Conservation (phyloP, 2,329 filamentous ascomycete genomes). For the Pseudocercospora musae region DNA sequence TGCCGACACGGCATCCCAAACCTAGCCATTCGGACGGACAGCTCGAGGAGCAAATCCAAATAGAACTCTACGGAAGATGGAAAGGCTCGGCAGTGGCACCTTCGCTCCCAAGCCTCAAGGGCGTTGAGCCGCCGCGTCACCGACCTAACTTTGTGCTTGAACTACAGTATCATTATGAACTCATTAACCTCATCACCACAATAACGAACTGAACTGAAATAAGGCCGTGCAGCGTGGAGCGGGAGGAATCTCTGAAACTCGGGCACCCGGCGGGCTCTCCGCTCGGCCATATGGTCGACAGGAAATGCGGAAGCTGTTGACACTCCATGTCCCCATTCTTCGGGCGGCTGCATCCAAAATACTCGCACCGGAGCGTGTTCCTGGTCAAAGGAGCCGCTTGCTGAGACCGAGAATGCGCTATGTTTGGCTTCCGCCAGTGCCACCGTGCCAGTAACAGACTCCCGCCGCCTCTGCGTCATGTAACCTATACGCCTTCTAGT, state of each 20-base stretch:
- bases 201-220: too few species aligned
- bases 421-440: not conserved
- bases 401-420: not conserved
- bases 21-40: not conserved
- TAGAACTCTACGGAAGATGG: too few species aligned
- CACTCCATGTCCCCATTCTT: not conserved
- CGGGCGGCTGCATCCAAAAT: not conserved
- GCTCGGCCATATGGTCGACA: not conserved
- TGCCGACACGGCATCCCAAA: not conserved
- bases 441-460: not conserved
- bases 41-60: not conserved
- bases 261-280: not conserved
- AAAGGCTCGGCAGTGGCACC: too few species aligned
- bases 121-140: not conserved
- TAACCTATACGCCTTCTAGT: slow-evolving; percentile 3
- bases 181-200: not conserved
- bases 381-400: not conserved
- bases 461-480: slow-evolving; percentile 1
- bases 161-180: too few species aligned
- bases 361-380: not conserved
- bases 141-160: not conserved
- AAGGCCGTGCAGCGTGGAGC: not conserved
- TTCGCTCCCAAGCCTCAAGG: not conserved
- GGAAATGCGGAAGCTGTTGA: not conserved
- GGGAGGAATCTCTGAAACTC: not conserved